phyloP scores from a whole-genome alignment of 2,329 filamentous ascomycete species.

The Ascochyta pisi region DNA sequence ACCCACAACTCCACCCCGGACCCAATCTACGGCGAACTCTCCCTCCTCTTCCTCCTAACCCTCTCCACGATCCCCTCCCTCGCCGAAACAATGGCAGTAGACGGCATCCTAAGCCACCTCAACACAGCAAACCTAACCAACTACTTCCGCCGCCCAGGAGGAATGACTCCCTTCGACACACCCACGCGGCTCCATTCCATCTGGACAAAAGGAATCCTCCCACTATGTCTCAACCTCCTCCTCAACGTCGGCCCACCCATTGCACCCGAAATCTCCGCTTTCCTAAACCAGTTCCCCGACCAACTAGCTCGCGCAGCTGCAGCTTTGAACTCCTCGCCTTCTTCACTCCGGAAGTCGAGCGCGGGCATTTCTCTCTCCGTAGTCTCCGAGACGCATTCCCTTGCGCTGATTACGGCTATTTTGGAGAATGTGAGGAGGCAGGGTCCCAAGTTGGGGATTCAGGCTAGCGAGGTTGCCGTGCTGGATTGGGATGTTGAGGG shows the following conservation, averaged over 20 bases:
- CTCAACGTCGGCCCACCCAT: slow-evolving; percentile 80
- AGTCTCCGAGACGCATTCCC: slow-evolving; percentile 78
- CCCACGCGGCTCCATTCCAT: slow-evolving; percentile 81
- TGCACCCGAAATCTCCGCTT: slow-evolving; percentile 82
- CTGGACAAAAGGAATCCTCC: slow-evolving; percentile 88
- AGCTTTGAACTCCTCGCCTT: slow-evolving; percentile 66
- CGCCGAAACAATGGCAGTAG: slow-evolving; percentile 88
- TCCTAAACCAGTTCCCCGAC: slow-evolving; percentile 86
- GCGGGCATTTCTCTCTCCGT: slow-evolving; percentile 72
- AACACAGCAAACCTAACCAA: slow-evolving; percentile 79
- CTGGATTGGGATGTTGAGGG: slow-evolving; percentile 76
- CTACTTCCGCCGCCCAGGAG: slow-evolving; percentile 71
- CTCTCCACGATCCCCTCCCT: slow-evolving; percentile 81
- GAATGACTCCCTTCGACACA: slow-evolving; percentile 80
- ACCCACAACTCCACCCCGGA: slow-evolving; percentile 66
- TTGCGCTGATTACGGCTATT: slow-evolving; percentile 77
- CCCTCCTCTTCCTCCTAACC: slow-evolving; percentile 85
- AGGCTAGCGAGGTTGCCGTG: slow-evolving; percentile 68
- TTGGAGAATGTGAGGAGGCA: slow-evolving; percentile 69
- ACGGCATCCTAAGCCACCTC: slow-evolving; percentile 81
- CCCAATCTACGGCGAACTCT: slow-evolving; percentile 92
- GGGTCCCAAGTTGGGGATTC: slow-evolving; percentile 54
- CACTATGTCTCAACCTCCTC: slow-evolving; percentile 86
- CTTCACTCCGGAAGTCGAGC: slow-evolving; percentile 4
- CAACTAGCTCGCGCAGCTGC: slow-evolving; percentile 76